Evolutionary conservation across 768 basidiomycete genomes (phyloP).

Genomic region (Russula sp.): DNA sequence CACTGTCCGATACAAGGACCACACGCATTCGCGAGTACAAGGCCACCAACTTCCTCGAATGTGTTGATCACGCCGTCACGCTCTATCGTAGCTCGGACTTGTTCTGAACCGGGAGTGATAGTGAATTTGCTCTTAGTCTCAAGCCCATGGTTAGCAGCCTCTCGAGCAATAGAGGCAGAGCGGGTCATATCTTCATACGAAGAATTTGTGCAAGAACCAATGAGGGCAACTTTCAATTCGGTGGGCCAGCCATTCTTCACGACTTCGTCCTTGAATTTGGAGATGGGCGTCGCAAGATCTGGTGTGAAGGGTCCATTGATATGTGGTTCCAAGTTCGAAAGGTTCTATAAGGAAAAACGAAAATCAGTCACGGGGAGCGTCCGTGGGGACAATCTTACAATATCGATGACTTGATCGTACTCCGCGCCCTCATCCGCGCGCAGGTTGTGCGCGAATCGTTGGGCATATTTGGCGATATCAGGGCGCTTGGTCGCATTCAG

Average conservation of each 20-base stretch:
- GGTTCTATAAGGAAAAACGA: slow-evolving; percentile 49
- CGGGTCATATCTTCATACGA: slow-evolving; percentile 99
- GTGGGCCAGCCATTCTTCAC: slow-evolving; percentile 96
- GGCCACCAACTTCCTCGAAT: slow-evolving; percentile 83
- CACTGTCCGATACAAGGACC: slow-evolving; percentile 99
- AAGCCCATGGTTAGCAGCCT: slow-evolving; percentile 85
- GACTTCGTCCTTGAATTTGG: slow-evolving; percentile 86
- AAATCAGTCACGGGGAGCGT: not conserved
- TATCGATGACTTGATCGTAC: slow-evolving; percentile 92
- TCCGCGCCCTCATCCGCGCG: slow-evolving; percentile 81
- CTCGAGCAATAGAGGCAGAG: slow-evolving; percentile 86
- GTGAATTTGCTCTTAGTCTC: slow-evolving; percentile 91
- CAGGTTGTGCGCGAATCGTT: slow-evolving; percentile 86
- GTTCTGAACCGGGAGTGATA: slow-evolving; percentile 97
- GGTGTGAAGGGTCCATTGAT: slow-evolving; percentile 99
- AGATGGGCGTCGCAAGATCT: slow-evolving; percentile 96
- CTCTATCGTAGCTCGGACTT: slow-evolving; percentile 95
- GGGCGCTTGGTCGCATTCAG: slow-evolving; percentile 90
- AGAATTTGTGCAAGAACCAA: slow-evolving; percentile 99
- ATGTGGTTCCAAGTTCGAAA: slow-evolving; percentile 96
- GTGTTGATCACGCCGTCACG: slow-evolving; percentile 90
- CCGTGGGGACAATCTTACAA: slow-evolving; percentile 44
- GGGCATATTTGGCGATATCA: slow-evolving; percentile 84
- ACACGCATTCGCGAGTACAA: slow-evolving; percentile 97
- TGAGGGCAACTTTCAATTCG: slow-evolving; percentile 94